Evolutionary conservation across 1,284 basidiomycete species (phyloP), one percentile per base, ranked within the genome.

Genomic region (Entoloma clypeatum): DNA sequence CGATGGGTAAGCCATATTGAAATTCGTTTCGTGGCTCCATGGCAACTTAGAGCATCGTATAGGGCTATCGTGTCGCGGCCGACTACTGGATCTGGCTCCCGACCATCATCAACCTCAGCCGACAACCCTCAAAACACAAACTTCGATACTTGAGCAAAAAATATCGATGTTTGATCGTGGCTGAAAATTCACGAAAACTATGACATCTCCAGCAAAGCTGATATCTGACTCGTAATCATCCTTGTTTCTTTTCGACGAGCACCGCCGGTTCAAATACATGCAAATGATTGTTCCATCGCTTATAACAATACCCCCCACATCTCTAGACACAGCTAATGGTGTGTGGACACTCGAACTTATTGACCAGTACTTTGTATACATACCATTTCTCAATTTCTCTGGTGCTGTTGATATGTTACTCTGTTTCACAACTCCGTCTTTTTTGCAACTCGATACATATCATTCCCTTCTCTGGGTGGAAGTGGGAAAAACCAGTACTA

Each of bases 1-100:
- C 47, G 68, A 74, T 42, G 58, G 63, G 73, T 68, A 56, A 53
- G 67, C 63, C 55, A 22, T 40, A 32, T 16, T 14, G 16, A n/a
- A n/a, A 29, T 13, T 5, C 25, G 22, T 45, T 38, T 35, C 28
- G 30, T 21, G 29, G 36, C 17, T 48, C 7, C 9, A 39, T 38
- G 25, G 29, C 23, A 17, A 22, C 35, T 40, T 28, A 38, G 9
- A 10, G 13, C 11, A 13, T 11, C 22, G n/a, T 39, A 9, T 36
- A 55, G 58, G 11, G 40, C 47, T 21, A 64, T 52, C 43, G 46
- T 54, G 22, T 63, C 60, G 26, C 53, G 62, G 36, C 58, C 60
- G 38, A 50, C 49, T 34, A 63, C 58, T 9, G 55, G 54, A 27
- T 53, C 53, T 29, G 56, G 44, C 38, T 53, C 54, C 7, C 43